Conservation (phyloP, 345 rosid species). For the Crucihimalaya himalaica region DNA sequence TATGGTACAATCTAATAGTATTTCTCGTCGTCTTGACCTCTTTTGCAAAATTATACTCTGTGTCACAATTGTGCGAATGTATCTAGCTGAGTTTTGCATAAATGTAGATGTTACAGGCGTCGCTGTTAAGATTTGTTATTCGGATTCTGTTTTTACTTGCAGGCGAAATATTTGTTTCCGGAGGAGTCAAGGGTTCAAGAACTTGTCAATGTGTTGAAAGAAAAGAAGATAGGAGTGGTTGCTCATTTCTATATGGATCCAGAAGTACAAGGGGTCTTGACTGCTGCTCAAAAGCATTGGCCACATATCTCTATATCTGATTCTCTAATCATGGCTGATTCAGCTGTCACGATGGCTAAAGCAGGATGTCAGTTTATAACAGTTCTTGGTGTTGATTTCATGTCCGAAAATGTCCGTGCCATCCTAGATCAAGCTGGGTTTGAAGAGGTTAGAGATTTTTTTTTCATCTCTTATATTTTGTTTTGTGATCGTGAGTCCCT, state of each 20-base stretch:
- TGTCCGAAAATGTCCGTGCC: slow-evolving; percentile 97
- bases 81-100: background rate
- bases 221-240: slow-evolving; percentile 87
- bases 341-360: slow-evolving; percentile 91
- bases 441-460: slow-evolving; percentile 51
- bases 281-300: slow-evolving; percentile 91
- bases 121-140: slow-evolving; percentile 4
- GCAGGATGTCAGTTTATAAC: slow-evolving; percentile 87
- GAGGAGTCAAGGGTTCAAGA: slow-evolving; percentile 65
- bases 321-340: slow-evolving; percentile 96
- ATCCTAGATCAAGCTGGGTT: slow-evolving; percentile 96
- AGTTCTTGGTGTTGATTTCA: slow-evolving; percentile 95
- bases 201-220: slow-evolving; percentile 70
- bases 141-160: slow-evolving; percentile 27
- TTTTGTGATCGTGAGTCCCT: slow-evolving; percentile 3
- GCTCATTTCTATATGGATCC: slow-evolving; percentile 99
- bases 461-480: background rate
- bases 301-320: slow-evolving; percentile 92
- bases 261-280: slow-evolving; percentile 95
- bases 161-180: slow-evolving; percentile 84
- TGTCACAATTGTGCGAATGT: background rate
- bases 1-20: background rate
- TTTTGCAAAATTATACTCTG: background rate
- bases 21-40: background rate
- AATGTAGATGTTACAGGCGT: background rate